A percentile compares a stretch with the other conserved stretches of the same genome.
Evolutionary conservation across 805 yeast species (phyloP).

Genomic region (Barnettozyma siamensis): DNA sequence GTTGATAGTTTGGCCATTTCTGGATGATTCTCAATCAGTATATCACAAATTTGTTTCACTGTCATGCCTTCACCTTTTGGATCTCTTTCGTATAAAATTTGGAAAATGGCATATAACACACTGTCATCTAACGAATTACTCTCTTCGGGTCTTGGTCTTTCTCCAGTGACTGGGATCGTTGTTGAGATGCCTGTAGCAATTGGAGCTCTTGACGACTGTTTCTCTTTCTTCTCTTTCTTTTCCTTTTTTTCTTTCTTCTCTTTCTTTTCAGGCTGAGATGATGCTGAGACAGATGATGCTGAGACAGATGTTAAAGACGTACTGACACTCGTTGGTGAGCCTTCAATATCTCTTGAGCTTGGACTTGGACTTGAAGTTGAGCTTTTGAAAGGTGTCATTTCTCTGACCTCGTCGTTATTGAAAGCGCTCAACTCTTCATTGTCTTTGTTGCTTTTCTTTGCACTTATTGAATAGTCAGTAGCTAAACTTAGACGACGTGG

Average conservation of each 20-base stretch:
- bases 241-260: constrained; percentile 19
- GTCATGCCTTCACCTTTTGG: constrained; percentile 74
- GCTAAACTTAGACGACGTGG: constrained; percentile 26
- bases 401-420: constrained; percentile 14
- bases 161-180: constrained; percentile 75
- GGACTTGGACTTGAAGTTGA: constrained; percentile 22
- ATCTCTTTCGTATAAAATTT: constrained; percentile 64
- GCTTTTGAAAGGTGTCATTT: constrained; percentile 22
- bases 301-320: constrained; percentile 18
- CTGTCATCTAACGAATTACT: constrained; percentile 65
- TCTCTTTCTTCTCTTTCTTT: constrained; percentile 19
- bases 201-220: constrained; percentile 22
- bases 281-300: too few relatives aligned
- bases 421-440: constrained; percentile 4
- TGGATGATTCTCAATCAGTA: constrained; percentile 67
- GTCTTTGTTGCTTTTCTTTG: constrained; percentile 3
- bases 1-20: constrained; percentile 79
- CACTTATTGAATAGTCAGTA: constrained; percentile 11
- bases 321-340: constrained; percentile 21
- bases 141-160: constrained; percentile 64
- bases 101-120: constrained; percentile 69
- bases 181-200: constrained; percentile 69
- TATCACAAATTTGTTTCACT: constrained; percentile 82
- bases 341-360: constrained; percentile 22
- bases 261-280: constrained; percentile 4